These are phyloP conservation scores for Heimioporus sp. DNA, from an alignment of 768 basidiomycete genomes.

Conservation along the genomic window DNA sequence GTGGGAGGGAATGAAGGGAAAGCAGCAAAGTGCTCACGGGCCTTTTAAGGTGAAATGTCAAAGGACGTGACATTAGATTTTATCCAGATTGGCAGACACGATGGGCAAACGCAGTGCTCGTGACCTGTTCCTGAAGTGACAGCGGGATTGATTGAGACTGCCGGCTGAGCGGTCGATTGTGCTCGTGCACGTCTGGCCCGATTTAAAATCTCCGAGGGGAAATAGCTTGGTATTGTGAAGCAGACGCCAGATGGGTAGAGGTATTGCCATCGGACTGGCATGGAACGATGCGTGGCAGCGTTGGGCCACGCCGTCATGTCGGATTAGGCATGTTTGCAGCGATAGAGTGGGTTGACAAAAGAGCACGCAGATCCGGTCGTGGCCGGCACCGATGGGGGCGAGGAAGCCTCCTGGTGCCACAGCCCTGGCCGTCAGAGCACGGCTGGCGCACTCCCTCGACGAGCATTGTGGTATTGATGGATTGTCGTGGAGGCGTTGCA, in stretches of 20 bases:
- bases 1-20: neutral
- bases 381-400: conserved; percentile 13
- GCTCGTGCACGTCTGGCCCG: neutral
- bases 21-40: neutral
- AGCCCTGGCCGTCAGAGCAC: neutral
- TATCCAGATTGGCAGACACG: too few species aligned
- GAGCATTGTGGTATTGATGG: too few species aligned
- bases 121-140: neutral
- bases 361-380: conserved; percentile 2
- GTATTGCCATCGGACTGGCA: neutral
- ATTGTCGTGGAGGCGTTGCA: neutral
- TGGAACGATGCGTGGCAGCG: neutral
- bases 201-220: conserved; percentile 4
- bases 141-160: too few species aligned
- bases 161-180: too few species aligned
- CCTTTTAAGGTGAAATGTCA: conserved; percentile 7
- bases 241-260: neutral
- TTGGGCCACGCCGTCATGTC: neutral
- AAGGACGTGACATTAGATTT: too few species aligned
- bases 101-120: neutral
- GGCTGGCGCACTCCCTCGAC: too few species aligned
- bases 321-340: neutral
- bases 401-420: neutral
- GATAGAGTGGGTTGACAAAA: neutral
- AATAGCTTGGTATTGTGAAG: too few species aligned